Percentiles rank a stretch among this genome's conserved stretches.
phyloP scores from a whole-genome alignment of 1,284 basidiomycete genomes.

The Ceraceosorus guamensis region DNA sequence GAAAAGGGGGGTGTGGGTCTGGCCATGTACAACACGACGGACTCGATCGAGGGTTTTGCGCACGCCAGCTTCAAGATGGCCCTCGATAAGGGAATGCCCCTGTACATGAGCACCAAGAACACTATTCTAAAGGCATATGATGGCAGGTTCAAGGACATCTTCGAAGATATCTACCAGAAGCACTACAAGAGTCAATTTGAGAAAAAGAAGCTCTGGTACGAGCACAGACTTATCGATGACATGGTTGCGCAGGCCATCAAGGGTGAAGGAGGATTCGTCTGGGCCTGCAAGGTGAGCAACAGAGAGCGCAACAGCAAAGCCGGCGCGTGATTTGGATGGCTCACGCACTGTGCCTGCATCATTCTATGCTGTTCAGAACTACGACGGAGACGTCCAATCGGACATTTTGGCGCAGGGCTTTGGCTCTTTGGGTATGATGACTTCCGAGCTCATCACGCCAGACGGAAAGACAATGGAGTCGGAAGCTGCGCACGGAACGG shows the following conservation, averaged over 20 bases:
- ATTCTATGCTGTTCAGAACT: constrained; percentile 27
- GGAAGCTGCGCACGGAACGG: constrained; percentile 62
- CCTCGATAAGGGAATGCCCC: constrained; percentile 83
- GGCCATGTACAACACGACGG: constrained; percentile 51
- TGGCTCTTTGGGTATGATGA: constrained; percentile 96
- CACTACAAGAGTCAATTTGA: constrained; percentile 80
- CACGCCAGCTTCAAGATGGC: constrained; percentile 99
- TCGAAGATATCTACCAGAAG: constrained; percentile 81
- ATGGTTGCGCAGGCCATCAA: constrained; percentile 89
- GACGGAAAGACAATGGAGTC: constrained; percentile 83
- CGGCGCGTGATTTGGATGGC: no score
- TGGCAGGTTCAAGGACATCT: constrained; percentile 97
- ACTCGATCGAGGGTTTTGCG: constrained; percentile 84
- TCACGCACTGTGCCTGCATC: not conserved
- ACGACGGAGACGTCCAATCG: constrained; percentile 47
- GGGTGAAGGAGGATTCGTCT: constrained; percentile 89
- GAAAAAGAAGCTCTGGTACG: constrained; percentile 80
- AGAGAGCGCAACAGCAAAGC: no score
- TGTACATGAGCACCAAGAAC: constrained; percentile 52
- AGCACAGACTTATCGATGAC: constrained; percentile 69
- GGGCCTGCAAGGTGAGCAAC: constrained; percentile 83
- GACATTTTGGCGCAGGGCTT: constrained; percentile 58
- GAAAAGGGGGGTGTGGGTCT: constrained; percentile 50
- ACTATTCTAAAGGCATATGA: constrained; percentile 55
- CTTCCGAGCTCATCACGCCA: constrained; percentile 88